Base-by-base conservation (phyloP, 2,329 filamentous ascomycete genomes). In the Sphaceloma murrayae region DNA sequence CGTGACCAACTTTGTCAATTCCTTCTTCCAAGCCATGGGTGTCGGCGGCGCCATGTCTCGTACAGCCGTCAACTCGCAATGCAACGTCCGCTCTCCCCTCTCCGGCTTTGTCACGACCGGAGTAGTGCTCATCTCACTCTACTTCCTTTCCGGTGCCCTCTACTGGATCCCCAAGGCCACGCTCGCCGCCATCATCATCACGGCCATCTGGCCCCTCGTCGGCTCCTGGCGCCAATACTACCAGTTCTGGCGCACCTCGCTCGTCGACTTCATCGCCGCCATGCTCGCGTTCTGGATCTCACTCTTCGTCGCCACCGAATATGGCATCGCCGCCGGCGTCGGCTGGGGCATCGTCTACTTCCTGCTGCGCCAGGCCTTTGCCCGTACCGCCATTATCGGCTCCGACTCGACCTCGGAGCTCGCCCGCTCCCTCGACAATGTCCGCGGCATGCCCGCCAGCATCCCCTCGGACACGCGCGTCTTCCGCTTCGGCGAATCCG, bases 161-260 rank as follows among this genome's bases (percentile, higher is more conserved):
- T 80, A 77, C 60, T 82, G 76, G 75, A 76, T 82, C n/a, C 78
- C 78, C 1, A 78, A 79, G 52, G 69, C 77, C 0, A 78, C 75
- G 0, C 65, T 82, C 1, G 71, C 78, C 1, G 78, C 77, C 2
- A 79, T 82, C 48, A 80, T 82, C 50, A 79, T 81, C 51, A 76
- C 73, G 48, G 77, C 77, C 4, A 75, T 81, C 0, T 73, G 73
- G 60, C 74, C 77, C 29, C 65, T 81, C 5, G 74, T 81, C 33
- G 72, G 73, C 0, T 68, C 74, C 0, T 70, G 76, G 0, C 69
- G 65, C 2, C 67, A 73, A 7, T 80, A 81, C 55, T 78, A 78
- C 58, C 64, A 67, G 10, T 80, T 77, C 61, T 82, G 77, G 75
- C 73, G 73, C 50, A 74, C 75, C 2, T 80, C 75, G 0, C 66